These are phyloP conservation scores for Syncephalastrum monosporum DNA, from an alignment of 371 early-diverging fungal species.

Conservation along the genomic window DNA sequence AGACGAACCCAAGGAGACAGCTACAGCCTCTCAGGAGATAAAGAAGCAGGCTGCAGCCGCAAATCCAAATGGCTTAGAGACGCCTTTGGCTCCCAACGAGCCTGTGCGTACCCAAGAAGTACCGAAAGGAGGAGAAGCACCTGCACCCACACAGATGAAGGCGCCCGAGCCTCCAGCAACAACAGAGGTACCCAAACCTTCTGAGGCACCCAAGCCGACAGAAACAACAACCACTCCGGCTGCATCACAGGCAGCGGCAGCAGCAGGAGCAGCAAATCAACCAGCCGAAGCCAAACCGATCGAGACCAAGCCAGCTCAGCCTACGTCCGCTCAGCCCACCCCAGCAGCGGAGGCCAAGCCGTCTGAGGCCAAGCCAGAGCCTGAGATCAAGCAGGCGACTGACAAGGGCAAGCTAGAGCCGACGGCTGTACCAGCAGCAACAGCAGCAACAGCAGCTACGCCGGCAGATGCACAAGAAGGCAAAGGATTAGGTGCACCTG, in stretches of 20 bases:
- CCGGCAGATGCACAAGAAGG: neutral
- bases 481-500: neutral
- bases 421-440: neutral
- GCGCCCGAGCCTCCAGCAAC: neutral
- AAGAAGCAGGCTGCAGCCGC: conserved; percentile 26
- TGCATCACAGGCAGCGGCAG: neutral
- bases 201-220: neutral
- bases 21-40: conserved; percentile 3
- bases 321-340: too few species aligned
- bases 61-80: conserved; percentile 16
- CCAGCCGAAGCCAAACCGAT: neutral
- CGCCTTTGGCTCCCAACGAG: too few species aligned
- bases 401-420: too few species aligned
- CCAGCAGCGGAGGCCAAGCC: too few species aligned
- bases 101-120: too few species aligned
- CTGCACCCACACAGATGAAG: too few species aligned
- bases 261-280: neutral
- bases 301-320: too few species aligned
- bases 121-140: too few species aligned
- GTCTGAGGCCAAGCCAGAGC: too few species aligned
- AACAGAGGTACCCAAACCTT: neutral
- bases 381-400: too few species aligned
- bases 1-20: too few species aligned
- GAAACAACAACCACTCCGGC: neutral
- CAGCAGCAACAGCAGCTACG: neutral